Base-by-base conservation (phyloP, 1,284 basidiomycete genomes). In the Termitomyces sp. region DNA sequence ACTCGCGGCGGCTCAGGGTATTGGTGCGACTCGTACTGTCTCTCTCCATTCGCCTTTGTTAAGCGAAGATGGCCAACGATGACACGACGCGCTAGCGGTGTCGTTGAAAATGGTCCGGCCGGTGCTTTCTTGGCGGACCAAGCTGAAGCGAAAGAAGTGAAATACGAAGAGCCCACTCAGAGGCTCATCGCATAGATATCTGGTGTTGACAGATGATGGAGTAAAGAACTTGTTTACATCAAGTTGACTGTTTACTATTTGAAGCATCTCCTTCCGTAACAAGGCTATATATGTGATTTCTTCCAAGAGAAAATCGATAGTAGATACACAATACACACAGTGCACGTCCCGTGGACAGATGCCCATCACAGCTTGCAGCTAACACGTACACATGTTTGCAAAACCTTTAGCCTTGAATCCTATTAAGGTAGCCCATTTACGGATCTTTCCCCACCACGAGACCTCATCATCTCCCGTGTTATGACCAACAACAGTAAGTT, bases 1-100 rank as follows among this genome's bases (percentile, higher is more conserved):
- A 67, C 57, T 82, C 75, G 54, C 77, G 78, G 61, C 69, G 67
- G 49, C 64, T 69, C 44, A 62, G 70, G 59, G 62, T 62, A 58
- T 65, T 52, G 51, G 33, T 50, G 47, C 53, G 56, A 28, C 34
- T 41, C n/a, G 48, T 24, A 50, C 39, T 56, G 53, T 62, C 52
- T 56, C 54, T 53, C 48, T 65, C 52, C 64, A 64, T 65, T 54
- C 50, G 50, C 54, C 26, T 55, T 47, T 47, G 48, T 44, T 53
- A 55, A 52, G 21, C 46, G 53, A 52, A 28, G 59, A 56, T 56
- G 43, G 43, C 40, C 46, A 48, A 53, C 44, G 36, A 8, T 28
- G 49, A 50, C 47, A 49, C 36, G 40, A 50, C 53, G 45, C 55
- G 43, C 39, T 50, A 59, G 49, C 50, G 28, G 31, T 41, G 41